Evolutionary conservation across 148 eudicot species (phyloP).

Genomic region (Vaccinium myrtillus): DNA sequence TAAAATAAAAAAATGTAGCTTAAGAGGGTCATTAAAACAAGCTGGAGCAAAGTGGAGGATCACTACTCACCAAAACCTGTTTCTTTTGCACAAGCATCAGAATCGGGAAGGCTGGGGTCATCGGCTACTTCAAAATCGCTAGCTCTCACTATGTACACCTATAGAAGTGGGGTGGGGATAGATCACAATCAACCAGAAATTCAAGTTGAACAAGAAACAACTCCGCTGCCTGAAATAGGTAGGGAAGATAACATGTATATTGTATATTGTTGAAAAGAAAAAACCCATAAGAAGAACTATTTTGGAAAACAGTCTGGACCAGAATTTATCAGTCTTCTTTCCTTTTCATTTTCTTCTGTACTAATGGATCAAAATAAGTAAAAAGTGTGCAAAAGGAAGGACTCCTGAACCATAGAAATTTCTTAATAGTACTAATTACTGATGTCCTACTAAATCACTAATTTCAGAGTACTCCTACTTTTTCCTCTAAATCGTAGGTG

Average conservation of each 20-base stretch:
- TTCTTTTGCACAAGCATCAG: not conserved
- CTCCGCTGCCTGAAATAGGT: not conserved
- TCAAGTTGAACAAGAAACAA: not conserved
- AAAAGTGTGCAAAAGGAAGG: no score
- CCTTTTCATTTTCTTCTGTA: not conserved
- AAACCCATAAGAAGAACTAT: not conserved
- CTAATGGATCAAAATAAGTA: not conserved
- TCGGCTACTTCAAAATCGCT: not conserved
- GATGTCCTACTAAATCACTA: not conserved
- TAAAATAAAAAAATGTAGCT: not conserved
- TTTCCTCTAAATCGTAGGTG: not conserved
- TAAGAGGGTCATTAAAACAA: not conserved
- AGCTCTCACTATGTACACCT: constrained; percentile 4
- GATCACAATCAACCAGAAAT: not conserved
- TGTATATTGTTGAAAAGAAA: not conserved
- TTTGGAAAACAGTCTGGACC: not conserved
- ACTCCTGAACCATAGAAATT: no score
- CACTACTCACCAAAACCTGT: not conserved
- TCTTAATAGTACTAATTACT: not conserved
- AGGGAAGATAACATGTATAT: not conserved
- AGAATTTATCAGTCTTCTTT: not conserved
- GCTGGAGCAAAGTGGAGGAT: not conserved
- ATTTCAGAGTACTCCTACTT: not conserved
- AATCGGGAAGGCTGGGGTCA: not conserved
- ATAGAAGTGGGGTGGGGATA: not conserved